Conservation (phyloP, 345 rosid species). For the Arabidopsis arenosa region DNA sequence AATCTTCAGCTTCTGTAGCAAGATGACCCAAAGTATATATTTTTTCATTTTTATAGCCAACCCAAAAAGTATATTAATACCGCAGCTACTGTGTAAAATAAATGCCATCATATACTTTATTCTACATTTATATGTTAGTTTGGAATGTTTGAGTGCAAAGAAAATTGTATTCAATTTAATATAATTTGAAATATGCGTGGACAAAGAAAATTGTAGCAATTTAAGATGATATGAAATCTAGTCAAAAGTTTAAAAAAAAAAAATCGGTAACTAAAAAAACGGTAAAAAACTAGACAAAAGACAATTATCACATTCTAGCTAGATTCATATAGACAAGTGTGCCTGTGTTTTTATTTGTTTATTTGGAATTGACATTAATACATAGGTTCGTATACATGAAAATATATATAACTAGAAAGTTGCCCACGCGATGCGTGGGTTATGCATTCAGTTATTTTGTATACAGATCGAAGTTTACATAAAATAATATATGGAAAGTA, state of each 20-base stretch:
- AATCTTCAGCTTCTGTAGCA: conserved; percentile 18
- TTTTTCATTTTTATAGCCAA: background rate
- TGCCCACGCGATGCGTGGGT: no score
- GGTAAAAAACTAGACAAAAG: background rate
- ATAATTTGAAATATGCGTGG: background rate
- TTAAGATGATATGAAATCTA: background rate
- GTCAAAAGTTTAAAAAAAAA: background rate
- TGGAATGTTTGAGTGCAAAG: background rate
- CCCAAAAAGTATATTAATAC: background rate
- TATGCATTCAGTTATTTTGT: no score
- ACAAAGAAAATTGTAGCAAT: background rate
- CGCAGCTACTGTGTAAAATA: background rate
- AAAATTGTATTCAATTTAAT: background rate
- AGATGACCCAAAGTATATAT: background rate
- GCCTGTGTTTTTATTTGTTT: background rate
- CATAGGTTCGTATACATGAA: background rate
- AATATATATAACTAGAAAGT: background rate
- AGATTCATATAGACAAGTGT: background rate
- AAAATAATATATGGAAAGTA: no score
- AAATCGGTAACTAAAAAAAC: background rate
- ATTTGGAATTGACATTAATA: background rate
- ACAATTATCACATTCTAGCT: conserved; percentile 11
- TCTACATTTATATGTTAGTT: background rate
- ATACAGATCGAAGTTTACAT: no score
- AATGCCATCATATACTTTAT: background rate